Evolutionary conservation across 306 rosid species (phyloP).

Genomic region (Glycine soja): DNA sequence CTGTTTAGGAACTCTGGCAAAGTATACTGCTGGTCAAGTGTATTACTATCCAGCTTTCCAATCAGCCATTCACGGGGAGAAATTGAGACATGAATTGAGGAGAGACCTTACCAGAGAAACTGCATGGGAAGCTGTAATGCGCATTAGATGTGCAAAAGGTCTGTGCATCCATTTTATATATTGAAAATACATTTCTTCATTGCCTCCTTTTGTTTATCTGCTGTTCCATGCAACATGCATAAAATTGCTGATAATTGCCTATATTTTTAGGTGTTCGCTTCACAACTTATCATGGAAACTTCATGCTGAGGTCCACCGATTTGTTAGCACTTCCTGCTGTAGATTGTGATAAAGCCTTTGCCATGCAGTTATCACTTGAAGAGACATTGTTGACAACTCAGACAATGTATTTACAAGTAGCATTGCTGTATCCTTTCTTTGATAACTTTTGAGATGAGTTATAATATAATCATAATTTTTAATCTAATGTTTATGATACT

Average conservation of each 20-base stretch:
- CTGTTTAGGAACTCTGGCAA: conserved; percentile 89
- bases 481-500: conserved; percentile 19
- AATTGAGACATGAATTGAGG: conserved; percentile 87
- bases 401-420: conserved; percentile 97
- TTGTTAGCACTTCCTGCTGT: conserved; percentile 98
- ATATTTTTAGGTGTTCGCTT: conserved; percentile 85
- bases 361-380: conserved; percentile 93
- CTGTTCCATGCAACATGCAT: not conserved
- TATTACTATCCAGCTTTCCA: conserved; percentile 86
- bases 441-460: conserved; percentile 34
- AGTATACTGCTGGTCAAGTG: conserved; percentile 97
- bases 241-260: conserved; percentile 45
- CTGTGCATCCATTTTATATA: conserved; percentile 42
- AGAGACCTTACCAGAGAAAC: conserved; percentile 98
- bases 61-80: conserved; percentile 84
- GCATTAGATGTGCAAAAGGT: conserved; percentile 98
- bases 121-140: conserved; percentile 99
- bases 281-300: conserved; percentile 92
- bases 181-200: conserved; percentile 28
- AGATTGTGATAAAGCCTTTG: conserved; percentile 98
- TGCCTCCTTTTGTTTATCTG: conserved; percentile 29
- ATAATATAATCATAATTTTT: conserved; percentile 12
- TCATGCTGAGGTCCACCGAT: conserved; percentile 97
- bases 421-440: conserved; percentile 90
- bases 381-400: conserved; percentile 90